Evolutionary conservation across 352 stramenopile genomes (phyloP).

Genomic region (Pythium graminicola): DNA sequence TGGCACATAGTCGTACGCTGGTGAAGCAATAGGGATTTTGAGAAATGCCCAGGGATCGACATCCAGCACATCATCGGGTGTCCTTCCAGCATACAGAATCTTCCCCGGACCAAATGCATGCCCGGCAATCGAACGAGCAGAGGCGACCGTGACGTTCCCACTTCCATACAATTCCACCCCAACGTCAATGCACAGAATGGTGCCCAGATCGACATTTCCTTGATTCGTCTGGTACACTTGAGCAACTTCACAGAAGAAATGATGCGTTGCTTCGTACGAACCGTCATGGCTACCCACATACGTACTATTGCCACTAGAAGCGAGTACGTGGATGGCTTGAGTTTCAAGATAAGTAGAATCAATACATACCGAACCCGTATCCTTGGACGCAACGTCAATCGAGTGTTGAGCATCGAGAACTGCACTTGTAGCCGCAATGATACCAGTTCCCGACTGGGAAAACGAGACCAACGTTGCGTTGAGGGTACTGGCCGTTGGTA

Average conservation of each 20-base stretch:
- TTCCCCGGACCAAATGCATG: slow-evolving; percentile 1
- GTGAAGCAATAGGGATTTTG: slow-evolving; percentile 4
- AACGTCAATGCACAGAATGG: slow-evolving; percentile 8
- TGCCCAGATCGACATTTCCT: slow-evolving; percentile 8
- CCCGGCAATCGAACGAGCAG: slow-evolving; percentile 4
- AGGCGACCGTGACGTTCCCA: slow-evolving; percentile 6
- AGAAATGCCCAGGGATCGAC: slow-evolving; percentile 11
- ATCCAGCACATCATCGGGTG: slow-evolving; percentile 2
- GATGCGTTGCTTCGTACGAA: background rate
- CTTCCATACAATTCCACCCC: slow-evolving; percentile 7
- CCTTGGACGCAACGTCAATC: background rate
- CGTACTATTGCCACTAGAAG: background rate
- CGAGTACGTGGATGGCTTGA: background rate
- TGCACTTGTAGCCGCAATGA: background rate
- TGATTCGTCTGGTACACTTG: background rate
- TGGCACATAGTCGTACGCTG: background rate
- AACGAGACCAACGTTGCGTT: slow-evolving; percentile 1
- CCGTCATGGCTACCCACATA: slow-evolving; percentile 11
- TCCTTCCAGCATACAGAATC: slow-evolving; percentile 7
- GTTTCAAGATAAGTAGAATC: slow-evolving; percentile 5
- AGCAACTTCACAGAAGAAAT: slow-evolving; percentile 3
- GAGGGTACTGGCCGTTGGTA: background rate
- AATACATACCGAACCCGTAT: background rate
- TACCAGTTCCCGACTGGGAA: slow-evolving; percentile 1
- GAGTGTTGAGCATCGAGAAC: background rate